Base-by-base conservation (phyloP, 805 yeast genomes). In the Kurtzmaniella fragi region DNA sequence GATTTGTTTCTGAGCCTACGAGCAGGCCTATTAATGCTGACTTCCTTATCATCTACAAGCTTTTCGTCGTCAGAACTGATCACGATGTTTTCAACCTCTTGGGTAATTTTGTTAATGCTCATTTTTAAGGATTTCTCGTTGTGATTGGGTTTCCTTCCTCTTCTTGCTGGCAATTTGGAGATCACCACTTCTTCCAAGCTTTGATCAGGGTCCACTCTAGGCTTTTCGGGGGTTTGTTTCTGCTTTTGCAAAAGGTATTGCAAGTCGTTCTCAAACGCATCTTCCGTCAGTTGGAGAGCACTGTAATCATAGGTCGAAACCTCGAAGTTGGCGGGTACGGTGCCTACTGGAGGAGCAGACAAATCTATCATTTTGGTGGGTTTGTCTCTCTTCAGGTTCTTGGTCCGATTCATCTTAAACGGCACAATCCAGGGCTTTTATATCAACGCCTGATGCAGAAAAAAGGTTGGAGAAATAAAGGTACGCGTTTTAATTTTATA, bases 251-350 rank as follows among this genome's bases (percentile, higher is more conserved):
- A 49, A 31, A 63, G 45, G 32, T 52, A 63, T 33, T 56, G 50
- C 40, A 63, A 50, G 43, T 62, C 67, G 14, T 47, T 42, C 36
- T 62, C 67, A 40, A 62, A 62, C 15, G 45, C 43, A 7, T 43
- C 40, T 31, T 47, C 52, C 10, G 38, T 34, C 13, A 41, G 39
- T 26, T 51, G 54, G 11, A 45, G 32, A 12, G 29, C 44, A 29
- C 30, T 42, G 28, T 48, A 48, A 29, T 53, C 55, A 38, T 51
- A 51, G 31, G 43, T 43, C 8, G 37, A 28, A 5, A 51, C 55
- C 23, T 44, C 44, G 15, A 48, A 52, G 10, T 37, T 40, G 12
- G n/a, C 13, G 8, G 25, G 8, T 5, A 20, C 20, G 13, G 33
- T 16, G 6, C 17, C 33, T 13, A 8, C 33, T 31, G 8, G 8